Conservation (phyloP, 345 rosid species). For the Carallia pectinifolia region DNA sequence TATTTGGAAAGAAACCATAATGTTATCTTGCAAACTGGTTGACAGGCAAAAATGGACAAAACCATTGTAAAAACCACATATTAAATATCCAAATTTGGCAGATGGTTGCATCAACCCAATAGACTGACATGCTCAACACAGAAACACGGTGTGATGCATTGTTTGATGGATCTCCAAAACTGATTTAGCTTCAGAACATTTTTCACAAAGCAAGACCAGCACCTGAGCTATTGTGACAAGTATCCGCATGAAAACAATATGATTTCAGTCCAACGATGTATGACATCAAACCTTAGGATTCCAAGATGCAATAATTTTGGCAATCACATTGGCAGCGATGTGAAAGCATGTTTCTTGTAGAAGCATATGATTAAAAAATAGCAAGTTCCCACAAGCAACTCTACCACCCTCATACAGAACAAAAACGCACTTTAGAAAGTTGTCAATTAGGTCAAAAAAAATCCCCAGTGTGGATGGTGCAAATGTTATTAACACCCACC, state of each 20-base stretch:
- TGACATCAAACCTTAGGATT: conserved; percentile 1
- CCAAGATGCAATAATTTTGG: not conserved
- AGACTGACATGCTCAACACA: no score
- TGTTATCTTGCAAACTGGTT: conserved; percentile 4
- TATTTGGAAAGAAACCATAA: conserved; percentile 5
- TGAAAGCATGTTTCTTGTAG: not conserved
- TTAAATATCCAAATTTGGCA: conserved; percentile 1
- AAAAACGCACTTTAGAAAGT: not conserved
- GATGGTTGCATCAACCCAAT: not conserved
- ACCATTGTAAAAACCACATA: not conserved
- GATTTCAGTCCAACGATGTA: not conserved
- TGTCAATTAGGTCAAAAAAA: not conserved
- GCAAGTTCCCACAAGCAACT: not conserved
- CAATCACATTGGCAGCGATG: not conserved
- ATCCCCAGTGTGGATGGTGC: conserved; percentile 2
- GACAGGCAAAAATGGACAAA: not conserved
- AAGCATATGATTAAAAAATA: not conserved
- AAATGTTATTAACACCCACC: not conserved
- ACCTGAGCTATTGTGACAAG: no score
- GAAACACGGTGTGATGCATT: no score
- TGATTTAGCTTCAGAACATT: no score
- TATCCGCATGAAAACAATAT: not conserved
- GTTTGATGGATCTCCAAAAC: no score
- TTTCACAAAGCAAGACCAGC: no score
- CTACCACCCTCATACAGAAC: no score